A percentile compares a stretch with the other conserved stretches of the same genome.
These are phyloP conservation scores for Carallia pectinifolia DNA, from an alignment of 345 rosid species.

Conservation along the genomic window DNA sequence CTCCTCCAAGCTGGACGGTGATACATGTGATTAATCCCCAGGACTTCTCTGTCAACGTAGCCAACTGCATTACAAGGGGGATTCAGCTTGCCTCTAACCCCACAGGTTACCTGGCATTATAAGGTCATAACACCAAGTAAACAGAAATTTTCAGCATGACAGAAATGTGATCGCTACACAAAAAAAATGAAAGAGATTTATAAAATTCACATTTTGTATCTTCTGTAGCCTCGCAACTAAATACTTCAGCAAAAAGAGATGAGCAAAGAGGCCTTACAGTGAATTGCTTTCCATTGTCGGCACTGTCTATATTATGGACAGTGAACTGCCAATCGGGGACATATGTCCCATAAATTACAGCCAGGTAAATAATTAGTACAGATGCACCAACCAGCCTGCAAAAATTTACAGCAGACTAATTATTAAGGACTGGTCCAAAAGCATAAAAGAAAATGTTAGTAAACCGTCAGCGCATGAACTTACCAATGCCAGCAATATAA, in stretches of 20 bases:
- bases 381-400: slow-evolving; percentile 66
- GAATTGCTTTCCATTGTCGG: slow-evolving; percentile 58
- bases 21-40: slow-evolving; percentile 77
- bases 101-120: slow-evolving; percentile 59
- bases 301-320: slow-evolving; percentile 37
- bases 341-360: slow-evolving; percentile 51
- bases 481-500: slow-evolving; percentile 72
- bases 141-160: too few species aligned
- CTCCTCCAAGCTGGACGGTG: slow-evolving; percentile 88
- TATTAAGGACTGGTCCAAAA: background rate
- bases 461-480: slow-evolving; percentile 5
- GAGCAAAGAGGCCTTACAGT: slow-evolving; percentile 37
- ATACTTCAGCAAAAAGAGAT: background rate
- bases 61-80: slow-evolving; percentile 94
- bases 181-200: too few species aligned
- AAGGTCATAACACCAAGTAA: background rate
- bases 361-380: slow-evolving; percentile 52
- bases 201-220: too few species aligned
- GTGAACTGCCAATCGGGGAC: slow-evolving; percentile 87
- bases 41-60: slow-evolving; percentile 62
- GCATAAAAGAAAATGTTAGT: background rate
- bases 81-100: slow-evolving; percentile 68
- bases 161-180: too few species aligned
- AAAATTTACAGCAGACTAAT: slow-evolving; percentile 16
- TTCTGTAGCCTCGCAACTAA: background rate